A percentile compares a stretch with the other conserved stretches of the same genome.
Conservation (phyloP, 495 filamentous ascomycete genomes). For the Tetracladium setigerum region DNA sequence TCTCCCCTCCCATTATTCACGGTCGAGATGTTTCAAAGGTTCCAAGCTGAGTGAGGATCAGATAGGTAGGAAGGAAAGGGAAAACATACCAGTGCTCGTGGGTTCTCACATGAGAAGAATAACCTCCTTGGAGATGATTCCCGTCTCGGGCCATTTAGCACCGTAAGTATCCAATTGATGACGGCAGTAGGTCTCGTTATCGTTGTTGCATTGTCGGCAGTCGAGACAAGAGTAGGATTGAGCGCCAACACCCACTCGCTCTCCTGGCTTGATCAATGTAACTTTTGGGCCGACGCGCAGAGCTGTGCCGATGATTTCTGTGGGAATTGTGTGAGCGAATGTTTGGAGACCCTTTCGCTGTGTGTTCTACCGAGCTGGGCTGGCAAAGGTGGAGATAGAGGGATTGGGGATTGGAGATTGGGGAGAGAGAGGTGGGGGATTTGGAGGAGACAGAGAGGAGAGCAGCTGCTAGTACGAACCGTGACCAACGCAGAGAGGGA, state of each 20-base stretch:
- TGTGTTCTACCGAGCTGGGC: neutral
- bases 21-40: neutral
- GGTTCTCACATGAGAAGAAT: constrained; percentile 44
- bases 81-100: constrained; percentile 41
- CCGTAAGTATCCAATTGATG: constrained; percentile 51
- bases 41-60: too few species aligned
- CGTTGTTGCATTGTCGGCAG: constrained; percentile 49
- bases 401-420: too few species aligned
- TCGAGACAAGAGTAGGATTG: constrained; percentile 46
- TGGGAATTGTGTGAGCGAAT: neutral
- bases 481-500: constrained; percentile 46
- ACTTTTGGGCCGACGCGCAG: constrained; percentile 50
- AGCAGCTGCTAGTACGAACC: constrained; percentile 25
- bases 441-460: constrained; percentile 6
- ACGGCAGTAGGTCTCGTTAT: constrained; percentile 50
- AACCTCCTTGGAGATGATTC: constrained; percentile 45
- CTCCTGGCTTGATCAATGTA: constrained; percentile 43
- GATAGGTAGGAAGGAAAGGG: constrained; percentile 6
- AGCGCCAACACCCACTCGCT: constrained; percentile 51
- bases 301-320: constrained; percentile 26
- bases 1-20: neutral
- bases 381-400: neutral
- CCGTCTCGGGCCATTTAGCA: constrained; percentile 44
- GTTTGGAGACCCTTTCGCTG: neutral
- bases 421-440: neutral